Evolutionary conservation across 2,329 filamentous ascomycete genomes (phyloP), one percentile per base, ranked within the genome.

Genomic region (Talaromyces funiculosus): DNA sequence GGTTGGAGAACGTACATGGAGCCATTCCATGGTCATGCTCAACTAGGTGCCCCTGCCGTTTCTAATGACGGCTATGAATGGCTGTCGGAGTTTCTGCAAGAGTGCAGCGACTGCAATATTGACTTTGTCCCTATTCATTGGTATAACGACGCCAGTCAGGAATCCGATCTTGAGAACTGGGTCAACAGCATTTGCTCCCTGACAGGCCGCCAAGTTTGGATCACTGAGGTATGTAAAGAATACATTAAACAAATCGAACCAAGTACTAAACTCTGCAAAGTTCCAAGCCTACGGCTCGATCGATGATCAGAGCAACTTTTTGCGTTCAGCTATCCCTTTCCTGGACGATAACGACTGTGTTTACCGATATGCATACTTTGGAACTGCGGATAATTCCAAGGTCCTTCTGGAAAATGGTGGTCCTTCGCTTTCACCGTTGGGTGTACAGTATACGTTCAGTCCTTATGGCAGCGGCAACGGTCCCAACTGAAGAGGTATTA

Each of bases 91-190:
- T 80, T 78, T 68, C 69, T 80, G 59, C 61, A 66, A 18, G 63
- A 60, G 3, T 80, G 78, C 66, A 61, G 56, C 7, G 69, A 72
- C 57, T 79, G 77, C 67, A 66, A 68, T 14, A 65, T 78, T 61
- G 69, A 73, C 55, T 76, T 73, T 58, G 67, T 80, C 4, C 72
- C 73, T 9, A 72, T 78, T 59, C 78, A 80, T 68, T 80, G 77
- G 76, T 79, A 80, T 63, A 72, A 71, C 33, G 55, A 66, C 14
- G 66, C 68, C 5, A 65, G 67, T 45, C 59, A 66, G 43, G 47
- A 59, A 33, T 53, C 67, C 4, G 57, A 59, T 53, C 38, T 59
- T 53, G 47, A 53, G 26, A 60, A 62, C 55, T 58, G 53, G 45
- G 71, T 79, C 64, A 14, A 59, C 73, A 51, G 73, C 75, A 18